Evolutionary conservation across 2,329 filamentous ascomycete genomes (phyloP).

Genomic region (Aspergillus sp.): DNA sequence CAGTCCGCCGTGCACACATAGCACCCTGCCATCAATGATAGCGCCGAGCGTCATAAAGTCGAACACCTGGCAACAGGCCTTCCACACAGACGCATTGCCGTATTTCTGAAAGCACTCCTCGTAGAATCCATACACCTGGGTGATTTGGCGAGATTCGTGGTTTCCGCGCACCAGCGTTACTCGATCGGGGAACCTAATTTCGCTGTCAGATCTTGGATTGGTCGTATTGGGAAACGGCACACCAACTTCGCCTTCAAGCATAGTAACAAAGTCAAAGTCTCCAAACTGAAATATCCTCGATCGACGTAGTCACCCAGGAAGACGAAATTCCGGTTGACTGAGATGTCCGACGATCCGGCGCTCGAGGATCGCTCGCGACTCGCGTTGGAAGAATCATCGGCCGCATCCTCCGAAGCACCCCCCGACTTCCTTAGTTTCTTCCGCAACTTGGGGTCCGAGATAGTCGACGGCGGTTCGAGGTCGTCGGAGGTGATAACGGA

Average conservation of each 20-base stretch:
- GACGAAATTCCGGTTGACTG: conserved; percentile 67
- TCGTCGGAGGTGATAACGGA: conserved; percentile 85
- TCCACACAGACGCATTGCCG: conserved; percentile 75
- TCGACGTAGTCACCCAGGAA: conserved; percentile 75
- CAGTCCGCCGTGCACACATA: conserved; percentile 71
- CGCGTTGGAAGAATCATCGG: conserved; percentile 21
- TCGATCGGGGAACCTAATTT: conserved; percentile 63
- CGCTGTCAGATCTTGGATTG: neutral
- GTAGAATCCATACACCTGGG: conserved; percentile 76
- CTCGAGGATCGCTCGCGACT: conserved; percentile 30
- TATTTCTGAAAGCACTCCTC: conserved; percentile 77
- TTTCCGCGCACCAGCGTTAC: conserved; percentile 73
- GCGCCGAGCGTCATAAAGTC: conserved; percentile 74
- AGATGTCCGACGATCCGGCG: conserved; percentile 27
- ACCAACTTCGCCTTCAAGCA: conserved; percentile 65
- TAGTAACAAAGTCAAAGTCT: conserved; percentile 71
- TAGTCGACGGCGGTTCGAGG: conserved; percentile 85
- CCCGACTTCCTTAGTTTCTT: conserved; percentile 70
- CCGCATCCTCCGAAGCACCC: conserved; percentile 29
- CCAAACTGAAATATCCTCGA: conserved; percentile 70
- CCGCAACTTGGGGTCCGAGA: conserved; percentile 81
- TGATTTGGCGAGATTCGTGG: conserved; percentile 75
- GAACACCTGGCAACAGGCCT: conserved; percentile 75
- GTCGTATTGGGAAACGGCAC: neutral
- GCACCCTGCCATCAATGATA: conserved; percentile 71